Conservation (phyloP, 768 basidiomycete genomes). For the Tylopilus sp. region DNA sequence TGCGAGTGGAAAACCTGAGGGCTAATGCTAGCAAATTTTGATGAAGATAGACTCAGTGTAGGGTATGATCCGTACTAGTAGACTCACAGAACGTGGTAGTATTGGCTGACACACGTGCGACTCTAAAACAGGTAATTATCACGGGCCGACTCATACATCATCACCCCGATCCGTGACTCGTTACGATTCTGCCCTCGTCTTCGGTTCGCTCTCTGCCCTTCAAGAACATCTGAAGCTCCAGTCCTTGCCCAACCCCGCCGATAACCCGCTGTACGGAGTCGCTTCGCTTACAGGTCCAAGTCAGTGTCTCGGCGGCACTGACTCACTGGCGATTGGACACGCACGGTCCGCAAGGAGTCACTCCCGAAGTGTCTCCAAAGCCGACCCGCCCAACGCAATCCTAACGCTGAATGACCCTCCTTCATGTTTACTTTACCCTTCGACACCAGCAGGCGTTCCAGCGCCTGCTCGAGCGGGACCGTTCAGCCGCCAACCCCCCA, state of each 20-base stretch:
- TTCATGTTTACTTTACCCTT: conserved; percentile 73
- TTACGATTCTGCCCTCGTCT: not conserved
- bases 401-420: conserved; percentile 63
- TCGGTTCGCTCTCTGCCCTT: no score
- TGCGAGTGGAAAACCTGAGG: conserved; percentile 73
- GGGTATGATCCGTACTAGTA: not conserved
- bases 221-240: not conserved
- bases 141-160: not conserved
- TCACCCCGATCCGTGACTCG: not conserved
- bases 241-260: not conserved
- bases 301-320: conserved; percentile 16
- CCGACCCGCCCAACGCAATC: conserved; percentile 15
- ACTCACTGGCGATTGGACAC: conserved; percentile 15
- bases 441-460: conserved; percentile 75
- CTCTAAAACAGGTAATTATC: not conserved
- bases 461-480: conserved; percentile 58
- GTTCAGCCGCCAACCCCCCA: conserved; percentile 32
- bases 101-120: conserved; percentile 15
- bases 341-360: conserved; percentile 25
- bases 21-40: conserved; percentile 72
- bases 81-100: not conserved
- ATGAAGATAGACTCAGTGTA: conserved; percentile 23
- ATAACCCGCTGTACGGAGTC: not conserved
- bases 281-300: not conserved
- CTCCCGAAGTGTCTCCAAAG: conserved; percentile 20